A percentile compares a stretch with the other conserved stretches of the same genome.
Conservation (phyloP, 202 grass and related monocot species). For the Digitaria exilis region DNA sequence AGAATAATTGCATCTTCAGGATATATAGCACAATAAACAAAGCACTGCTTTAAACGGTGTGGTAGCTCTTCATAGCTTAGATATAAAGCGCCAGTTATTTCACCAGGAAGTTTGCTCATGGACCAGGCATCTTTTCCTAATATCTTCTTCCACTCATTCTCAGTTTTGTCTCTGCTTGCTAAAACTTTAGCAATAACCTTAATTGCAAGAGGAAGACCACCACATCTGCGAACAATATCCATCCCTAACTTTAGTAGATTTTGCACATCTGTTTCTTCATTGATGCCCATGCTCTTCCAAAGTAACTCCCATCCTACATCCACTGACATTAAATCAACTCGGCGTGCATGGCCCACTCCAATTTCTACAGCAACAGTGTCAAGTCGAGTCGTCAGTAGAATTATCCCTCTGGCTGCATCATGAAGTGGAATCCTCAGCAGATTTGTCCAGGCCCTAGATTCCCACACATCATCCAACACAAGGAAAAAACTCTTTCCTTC, state of each 20-base stretch:
- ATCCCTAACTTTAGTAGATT: not conserved
- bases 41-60: slow-evolving; percentile 33
- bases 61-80: not conserved
- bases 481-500: slow-evolving; percentile 21
- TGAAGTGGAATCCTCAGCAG: not conserved
- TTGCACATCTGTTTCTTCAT: slow-evolving; percentile 8
- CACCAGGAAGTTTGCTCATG: not conserved
- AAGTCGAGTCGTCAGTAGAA: slow-evolving; percentile 43
- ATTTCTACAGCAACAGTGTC: not conserved
- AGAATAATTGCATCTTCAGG: accelerated
- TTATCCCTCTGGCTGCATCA: not conserved
- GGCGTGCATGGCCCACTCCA: not conserved
- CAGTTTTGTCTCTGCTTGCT: not conserved
- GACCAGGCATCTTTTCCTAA: slow-evolving; percentile 9
- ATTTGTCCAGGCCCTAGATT: not conserved
- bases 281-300: slow-evolving; percentile 26
- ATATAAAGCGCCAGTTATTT: too few species aligned
- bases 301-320: slow-evolving; percentile 53
- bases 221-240: slow-evolving; percentile 46
- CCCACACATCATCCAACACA: slow-evolving; percentile 54
- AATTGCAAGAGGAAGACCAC: slow-evolving; percentile 3
- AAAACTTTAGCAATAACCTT: slow-evolving; percentile 22
- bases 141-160: slow-evolving; percentile 37
- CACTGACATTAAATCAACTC: slow-evolving; percentile 8
- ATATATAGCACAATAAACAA: slow-evolving; percentile 10